Evolutionary conservation across 73 alveolate genomes (phyloP), one percentile per base, ranked within the genome.

Genomic region (Paramecium octaurelia): DNA sequence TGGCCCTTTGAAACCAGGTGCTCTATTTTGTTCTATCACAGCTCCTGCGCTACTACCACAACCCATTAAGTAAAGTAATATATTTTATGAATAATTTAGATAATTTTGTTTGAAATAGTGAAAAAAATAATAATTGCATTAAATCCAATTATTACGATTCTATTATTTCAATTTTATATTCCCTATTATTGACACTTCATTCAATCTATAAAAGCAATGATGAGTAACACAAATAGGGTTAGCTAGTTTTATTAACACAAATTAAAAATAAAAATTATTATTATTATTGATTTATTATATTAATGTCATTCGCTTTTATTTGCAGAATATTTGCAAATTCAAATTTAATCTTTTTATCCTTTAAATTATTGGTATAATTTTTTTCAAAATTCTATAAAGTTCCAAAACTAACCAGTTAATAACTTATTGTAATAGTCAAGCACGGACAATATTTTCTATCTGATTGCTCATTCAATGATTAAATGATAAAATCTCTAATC

Each of bases 1-100:
- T 24, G 91, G 91, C 2, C 91, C 91, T 48, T 80, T 80, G 34
- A 44, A 80, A 20, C 91, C 91, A 6, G 91, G 91, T 31, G 91
- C 91, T 44, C 91, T 80, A 24, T 46, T 44, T 35, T 42, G 18
- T 80, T 42, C 75, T 2, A 38, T 75, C 27, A 44, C 91, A 3
- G 48, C 91, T 21, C 59, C 64, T 21, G 73, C 91, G 34, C 91
- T 80, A 23, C 75, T 40, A 44, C 91, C 91, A 80, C 91, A 80
- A 80, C 91, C 91, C 91, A 80, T 80, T 75, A 64, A 64, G 84
- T 64, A 64, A 64, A 64, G 84, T 64, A 64, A 64, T 64, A 16
- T 27, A 9, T 64, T 23, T 64, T 64, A 64, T 64, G 18, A 64
- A 64, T 64, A 31, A 64, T 27, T 23, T 64, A 54, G 69, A 54